These are phyloP conservation scores for Antitrichia curtipendula DNA, from an alignment of 225 moss, liverwort and hornwort genomes.

Conservation along the genomic window DNA sequence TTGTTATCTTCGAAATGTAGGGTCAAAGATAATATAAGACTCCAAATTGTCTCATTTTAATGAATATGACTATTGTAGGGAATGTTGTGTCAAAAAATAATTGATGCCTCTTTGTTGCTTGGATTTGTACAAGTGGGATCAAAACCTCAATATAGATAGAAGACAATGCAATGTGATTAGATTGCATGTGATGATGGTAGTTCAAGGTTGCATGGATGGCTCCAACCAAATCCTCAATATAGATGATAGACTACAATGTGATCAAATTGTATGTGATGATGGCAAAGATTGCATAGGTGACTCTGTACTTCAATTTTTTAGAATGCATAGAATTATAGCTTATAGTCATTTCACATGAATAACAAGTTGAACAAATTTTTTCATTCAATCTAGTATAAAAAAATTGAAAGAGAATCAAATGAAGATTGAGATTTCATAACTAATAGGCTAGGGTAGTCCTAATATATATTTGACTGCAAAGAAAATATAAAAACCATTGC, in stretches of 20 bases:
- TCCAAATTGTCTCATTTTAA: too few relatives aligned
- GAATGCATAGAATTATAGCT: too few relatives aligned
- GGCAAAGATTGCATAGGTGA: too few relatives aligned
- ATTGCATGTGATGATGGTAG: neutral
- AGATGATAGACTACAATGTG: neutral
- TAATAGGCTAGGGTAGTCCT: neutral
- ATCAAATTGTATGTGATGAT: neutral
- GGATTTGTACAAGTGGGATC: neutral
- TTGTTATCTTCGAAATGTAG: too few relatives aligned
- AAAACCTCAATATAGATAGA: neutral
- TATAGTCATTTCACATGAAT: too few relatives aligned
- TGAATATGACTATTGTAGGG: too few relatives aligned
- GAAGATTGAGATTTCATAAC: neutral
- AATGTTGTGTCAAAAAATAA: neutral
- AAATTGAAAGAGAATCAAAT: neutral
- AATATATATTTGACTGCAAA: neutral
- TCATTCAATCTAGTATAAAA: neutral
- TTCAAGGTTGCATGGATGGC: neutral
- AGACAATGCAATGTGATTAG: neutral
- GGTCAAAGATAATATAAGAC: too few relatives aligned
- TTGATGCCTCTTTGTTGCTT: neutral
- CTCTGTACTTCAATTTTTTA: neutral
- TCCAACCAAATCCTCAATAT: fast-evolving
- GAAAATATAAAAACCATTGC: neutral
- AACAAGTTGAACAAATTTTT: neutral